Evolutionary conservation across 495 filamentous ascomycete genomes (phyloP).

Genomic region (Trichoderma parareesei): DNA sequence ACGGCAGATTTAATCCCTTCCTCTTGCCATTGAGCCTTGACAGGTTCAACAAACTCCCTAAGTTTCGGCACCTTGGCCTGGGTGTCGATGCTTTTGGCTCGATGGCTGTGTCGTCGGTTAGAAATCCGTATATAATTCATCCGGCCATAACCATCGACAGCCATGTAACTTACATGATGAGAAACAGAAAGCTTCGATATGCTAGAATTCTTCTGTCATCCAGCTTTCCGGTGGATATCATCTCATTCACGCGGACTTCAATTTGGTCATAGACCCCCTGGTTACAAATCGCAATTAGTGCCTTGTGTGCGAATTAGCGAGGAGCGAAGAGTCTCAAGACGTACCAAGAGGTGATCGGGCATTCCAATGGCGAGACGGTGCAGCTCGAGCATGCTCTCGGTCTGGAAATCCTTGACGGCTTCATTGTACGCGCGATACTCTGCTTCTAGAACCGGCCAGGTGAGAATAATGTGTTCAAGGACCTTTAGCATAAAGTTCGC

Average conservation of each 20-base stretch:
- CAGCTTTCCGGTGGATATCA: conserved; percentile 60
- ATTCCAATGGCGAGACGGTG: conserved; percentile 84
- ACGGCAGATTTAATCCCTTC: conserved; percentile 57
- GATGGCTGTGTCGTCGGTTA: conserved; percentile 48
- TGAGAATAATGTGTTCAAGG: conserved; percentile 82
- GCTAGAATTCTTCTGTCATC: conserved; percentile 63
- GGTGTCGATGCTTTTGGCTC: conserved; percentile 64
- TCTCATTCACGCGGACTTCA: conserved; percentile 72
- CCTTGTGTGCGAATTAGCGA: background rate
- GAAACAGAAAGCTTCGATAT: conserved; percentile 75
- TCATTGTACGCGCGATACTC: conserved; percentile 69
- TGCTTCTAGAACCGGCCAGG: conserved; percentile 59
- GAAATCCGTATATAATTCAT: conserved; percentile 9
- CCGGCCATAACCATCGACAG: background rate
- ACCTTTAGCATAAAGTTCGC: conserved; percentile 76
- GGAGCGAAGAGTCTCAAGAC: conserved; percentile 14
- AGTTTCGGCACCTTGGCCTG: conserved; percentile 56
- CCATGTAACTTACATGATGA: conserved; percentile 60
- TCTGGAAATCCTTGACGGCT: conserved; percentile 82
- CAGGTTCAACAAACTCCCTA: conserved; percentile 64
- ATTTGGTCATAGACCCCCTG: conserved; percentile 79
- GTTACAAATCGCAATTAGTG: conserved; percentile 15
- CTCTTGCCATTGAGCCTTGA: conserved; percentile 74
- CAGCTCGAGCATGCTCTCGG: conserved; percentile 72
- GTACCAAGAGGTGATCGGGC: conserved; percentile 73